Base-by-base conservation (phyloP, 768 basidiomycete species). In the Leccinum pellstonianum region DNA sequence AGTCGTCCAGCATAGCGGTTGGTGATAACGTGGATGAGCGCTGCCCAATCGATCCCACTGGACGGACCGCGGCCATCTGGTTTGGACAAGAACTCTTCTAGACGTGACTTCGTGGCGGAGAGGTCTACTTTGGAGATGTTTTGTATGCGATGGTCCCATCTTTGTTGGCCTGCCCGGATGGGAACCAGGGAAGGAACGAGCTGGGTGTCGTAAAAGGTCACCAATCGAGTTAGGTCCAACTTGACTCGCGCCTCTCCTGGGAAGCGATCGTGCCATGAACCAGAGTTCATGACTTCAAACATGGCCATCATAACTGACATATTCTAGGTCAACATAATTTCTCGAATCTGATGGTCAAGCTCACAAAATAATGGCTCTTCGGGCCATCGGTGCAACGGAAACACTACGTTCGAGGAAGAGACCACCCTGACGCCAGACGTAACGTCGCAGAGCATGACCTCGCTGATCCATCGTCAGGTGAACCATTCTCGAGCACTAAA, bases 361-460 rank as follows among this genome's bases (percentile, higher is more conserved):
- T 64, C 27, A 64, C 63, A 8, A 19, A 31, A 15, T 1, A 31
- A 19, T 2, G 43, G 19, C 27, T 14, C 14, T 25, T 37, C 31
- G n/a, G 58, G 59, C 49, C 43, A 52, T 14, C 9, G 9, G 10
- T 12, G 31, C 21, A 31, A 43, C 17, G 29, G 57, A 43, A 31
- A 43, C 4, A 52, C 37, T 10, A 81, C 62, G 43, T 78, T 71
- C 4, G 74, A 79, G 11, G 35, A 77, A n/a, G 81, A 79, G 7
- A 78, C 72, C 4, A 73, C 63, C 10, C 19, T 23, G 38, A 58
- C 41, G 10, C 57, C 57, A 25, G 56, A 60, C 17, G 56, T 35
- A 33, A 81, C 77, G 58, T 81, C 73, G 63, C 81, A 83, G 14
- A 59, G 47, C 58, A 82, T 81, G 15, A 82, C 67, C 66, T 83